Percentiles rank a stretch among this genome's conserved stretches.
Conservation (phyloP, 768 basidiomycete genomes). For the Sistotremastrum niveocremeum region DNA sequence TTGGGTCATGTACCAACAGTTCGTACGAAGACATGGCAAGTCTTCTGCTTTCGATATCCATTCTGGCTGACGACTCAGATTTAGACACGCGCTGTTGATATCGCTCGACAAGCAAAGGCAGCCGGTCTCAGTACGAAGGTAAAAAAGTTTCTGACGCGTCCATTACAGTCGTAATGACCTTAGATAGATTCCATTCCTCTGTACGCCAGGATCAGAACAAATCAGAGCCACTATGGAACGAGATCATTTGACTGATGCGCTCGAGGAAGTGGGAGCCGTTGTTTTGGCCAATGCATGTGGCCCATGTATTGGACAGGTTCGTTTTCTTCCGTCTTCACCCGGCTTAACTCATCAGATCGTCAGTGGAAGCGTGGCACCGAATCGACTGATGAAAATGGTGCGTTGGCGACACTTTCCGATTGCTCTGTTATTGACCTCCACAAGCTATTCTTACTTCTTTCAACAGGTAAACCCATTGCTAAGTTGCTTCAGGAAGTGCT, state of each 20-base stretch:
- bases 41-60: neutral
- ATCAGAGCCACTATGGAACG: slow-evolving; percentile 97
- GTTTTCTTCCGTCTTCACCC: slow-evolving; percentile 6
- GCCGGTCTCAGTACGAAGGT: slow-evolving; percentile 72
- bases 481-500: neutral
- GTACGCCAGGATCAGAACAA: slow-evolving; percentile 87
- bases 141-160: slow-evolving; percentile 13
- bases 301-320: slow-evolving; percentile 91
- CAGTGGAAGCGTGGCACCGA: slow-evolving; percentile 91
- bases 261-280: slow-evolving; percentile 84
- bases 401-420: slow-evolving; percentile 7
- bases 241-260: slow-evolving; percentile 67
- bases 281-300: slow-evolving; percentile 98
- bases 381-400: slow-evolving; percentile 84
- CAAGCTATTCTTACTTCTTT: slow-evolving; percentile 92
- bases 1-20: slow-evolving; percentile 99
- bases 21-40: slow-evolving; percentile 90
- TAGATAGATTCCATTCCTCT: slow-evolving; percentile 63
- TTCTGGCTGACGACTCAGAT: neutral
- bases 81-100: slow-evolving; percentile 81
- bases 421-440: slow-evolving; percentile 3
- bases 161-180: neutral
- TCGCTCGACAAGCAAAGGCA: slow-evolving; percentile 78
- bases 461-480: slow-evolving; percentile 51
- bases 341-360: slow-evolving; percentile 1